A percentile compares a stretch with the other conserved stretches of the same genome.
Conservation (phyloP, 257 asterid genomes). For the Nemophila menziesii region DNA sequence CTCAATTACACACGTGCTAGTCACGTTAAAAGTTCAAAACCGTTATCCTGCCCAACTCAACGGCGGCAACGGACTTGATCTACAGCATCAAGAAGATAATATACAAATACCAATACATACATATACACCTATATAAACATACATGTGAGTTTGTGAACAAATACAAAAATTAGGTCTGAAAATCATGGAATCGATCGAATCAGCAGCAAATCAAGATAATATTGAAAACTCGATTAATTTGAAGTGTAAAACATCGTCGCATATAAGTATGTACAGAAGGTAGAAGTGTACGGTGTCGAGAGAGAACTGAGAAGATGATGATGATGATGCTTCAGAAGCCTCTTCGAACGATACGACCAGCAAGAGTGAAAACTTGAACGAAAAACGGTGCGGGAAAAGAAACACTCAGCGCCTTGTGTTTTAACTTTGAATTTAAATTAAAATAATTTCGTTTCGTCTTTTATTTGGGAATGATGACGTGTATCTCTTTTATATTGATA, state of each 20-base stretch:
- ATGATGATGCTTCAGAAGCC: too few relatives aligned
- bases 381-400: not conserved
- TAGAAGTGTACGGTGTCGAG: not conserved
- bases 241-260: too few relatives aligned
- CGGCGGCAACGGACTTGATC: not conserved
- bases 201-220: not conserved
- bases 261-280: not conserved
- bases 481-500: too few relatives aligned
- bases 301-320: not conserved
- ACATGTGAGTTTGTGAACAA: not conserved
- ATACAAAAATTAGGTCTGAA: not conserved
- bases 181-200: too few relatives aligned
- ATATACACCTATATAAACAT: not conserved
- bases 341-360: not conserved
- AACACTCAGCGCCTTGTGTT: not conserved
- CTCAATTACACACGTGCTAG: not conserved
- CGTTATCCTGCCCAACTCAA: not conserved
- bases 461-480: too few relatives aligned
- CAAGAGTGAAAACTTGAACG: not conserved
- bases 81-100: not conserved
- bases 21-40: too few relatives aligned
- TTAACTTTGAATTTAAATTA: not conserved
- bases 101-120: not conserved
- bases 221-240: not conserved
- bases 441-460: too few relatives aligned